These are phyloP conservation scores for Ogataea henricii DNA, from an alignment of 805 yeast species.

Conservation along the genomic window DNA sequence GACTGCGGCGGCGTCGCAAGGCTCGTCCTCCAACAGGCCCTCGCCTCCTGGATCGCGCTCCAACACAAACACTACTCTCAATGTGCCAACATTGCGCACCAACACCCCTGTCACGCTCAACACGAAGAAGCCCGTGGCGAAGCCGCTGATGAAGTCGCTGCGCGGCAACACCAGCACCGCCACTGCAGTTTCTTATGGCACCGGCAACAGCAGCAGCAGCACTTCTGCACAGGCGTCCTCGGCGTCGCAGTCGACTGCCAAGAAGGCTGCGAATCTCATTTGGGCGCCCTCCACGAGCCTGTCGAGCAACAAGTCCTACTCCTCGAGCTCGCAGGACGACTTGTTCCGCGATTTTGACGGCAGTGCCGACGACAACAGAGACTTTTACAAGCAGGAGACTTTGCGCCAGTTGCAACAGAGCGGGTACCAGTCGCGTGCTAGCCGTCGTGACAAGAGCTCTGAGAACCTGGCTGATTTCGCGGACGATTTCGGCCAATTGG, in stretches of 20 bases:
- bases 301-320: constrained; percentile 27
- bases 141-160: constrained; percentile 26
- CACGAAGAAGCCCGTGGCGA: constrained; percentile 22
- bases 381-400: constrained; percentile 29
- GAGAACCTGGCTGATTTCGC: constrained; percentile 19
- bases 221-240: background rate
- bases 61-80: constrained; percentile 12
- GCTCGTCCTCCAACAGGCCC: constrained; percentile 4
- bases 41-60: constrained; percentile 21
- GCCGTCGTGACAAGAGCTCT: constrained; percentile 18
- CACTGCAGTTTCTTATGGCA: constrained; percentile 5
- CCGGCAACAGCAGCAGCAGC: background rate
- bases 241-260: constrained; percentile 28
- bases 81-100: constrained; percentile 34
- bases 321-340: constrained; percentile 25
- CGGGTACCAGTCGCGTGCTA: constrained; percentile 23
- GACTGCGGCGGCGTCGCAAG: constrained; percentile 4
- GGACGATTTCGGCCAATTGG: constrained; percentile 17
- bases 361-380: constrained; percentile 23
- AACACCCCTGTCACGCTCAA: constrained; percentile 33
- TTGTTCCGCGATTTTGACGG: constrained; percentile 32
- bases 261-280: constrained; percentile 38
- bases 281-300: constrained; percentile 40
- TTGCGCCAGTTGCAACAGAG: constrained; percentile 29
- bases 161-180: constrained; percentile 16